phyloP scores from a whole-genome alignment of 2,329 filamentous ascomycete species.

The Neonectria magnoliae region DNA sequence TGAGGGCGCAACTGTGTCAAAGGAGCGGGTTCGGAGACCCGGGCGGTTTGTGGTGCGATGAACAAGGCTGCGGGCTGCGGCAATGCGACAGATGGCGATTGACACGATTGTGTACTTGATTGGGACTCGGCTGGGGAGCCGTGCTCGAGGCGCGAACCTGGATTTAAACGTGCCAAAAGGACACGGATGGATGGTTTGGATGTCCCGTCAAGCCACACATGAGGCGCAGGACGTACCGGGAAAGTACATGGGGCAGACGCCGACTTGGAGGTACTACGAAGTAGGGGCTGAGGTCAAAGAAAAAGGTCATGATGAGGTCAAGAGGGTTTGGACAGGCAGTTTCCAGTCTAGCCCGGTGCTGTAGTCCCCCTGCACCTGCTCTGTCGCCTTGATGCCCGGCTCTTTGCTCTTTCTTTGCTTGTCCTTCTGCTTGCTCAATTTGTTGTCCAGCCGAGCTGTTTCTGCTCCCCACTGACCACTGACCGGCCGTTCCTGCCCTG shows the following conservation, averaged over 20 bases:
- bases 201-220: neutral
- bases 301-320: neutral
- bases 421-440: too few species aligned
- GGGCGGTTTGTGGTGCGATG: conserved; percentile 7
- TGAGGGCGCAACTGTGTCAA: neutral
- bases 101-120: conserved; percentile 13
- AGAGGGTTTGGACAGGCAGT: neutral
- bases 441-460: too few species aligned
- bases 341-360: neutral
- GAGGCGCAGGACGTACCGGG: neutral
- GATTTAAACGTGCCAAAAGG: conserved; percentile 1
- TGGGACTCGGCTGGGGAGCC: conserved; percentile 11
- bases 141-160: neutral
- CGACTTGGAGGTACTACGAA: neutral
- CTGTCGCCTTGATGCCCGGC: neutral
- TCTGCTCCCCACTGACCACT: neutral
- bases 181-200: neutral
- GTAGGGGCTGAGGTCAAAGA: neutral
- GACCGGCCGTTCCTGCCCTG: neutral
- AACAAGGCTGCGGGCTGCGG: conserved; percentile 20
- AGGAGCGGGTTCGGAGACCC: neutral
- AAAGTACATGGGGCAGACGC: neutral
- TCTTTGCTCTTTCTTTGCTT: too few species aligned
- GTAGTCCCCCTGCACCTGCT: neutral
- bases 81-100: conserved; percentile 14